These are phyloP conservation scores for Aleurites moluccanus DNA, from an alignment of 441 rosid species.

Conservation along the genomic window DNA sequence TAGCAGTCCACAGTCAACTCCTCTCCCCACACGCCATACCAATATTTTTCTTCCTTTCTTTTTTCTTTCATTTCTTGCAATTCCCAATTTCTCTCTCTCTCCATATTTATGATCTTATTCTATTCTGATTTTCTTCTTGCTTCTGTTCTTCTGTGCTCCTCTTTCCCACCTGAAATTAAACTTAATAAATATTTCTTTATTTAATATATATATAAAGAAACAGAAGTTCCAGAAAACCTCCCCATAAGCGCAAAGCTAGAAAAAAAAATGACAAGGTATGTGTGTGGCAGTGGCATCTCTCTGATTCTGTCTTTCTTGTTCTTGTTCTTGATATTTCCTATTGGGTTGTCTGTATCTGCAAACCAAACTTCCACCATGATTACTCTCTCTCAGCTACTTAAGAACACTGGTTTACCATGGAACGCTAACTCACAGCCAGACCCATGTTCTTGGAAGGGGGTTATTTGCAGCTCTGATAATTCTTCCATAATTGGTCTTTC, in stretches of 20 bases:
- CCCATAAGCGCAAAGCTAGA: constrained; percentile 5
- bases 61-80: neutral
- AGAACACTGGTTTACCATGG: constrained; percentile 37
- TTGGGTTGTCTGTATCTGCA: constrained; percentile 34
- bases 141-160: constrained; percentile 4
- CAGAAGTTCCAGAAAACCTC: constrained; percentile 13
- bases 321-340: constrained; percentile 30
- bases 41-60: neutral
- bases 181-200: neutral
- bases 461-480: constrained; percentile 37
- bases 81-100: neutral
- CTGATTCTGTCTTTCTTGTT: constrained; percentile 24
- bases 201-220: neutral
- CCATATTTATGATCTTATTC: neutral
- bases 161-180: neutral
- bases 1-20: constrained; percentile 26
- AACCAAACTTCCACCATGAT: constrained; percentile 48
- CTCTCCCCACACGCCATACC: constrained; percentile 20
- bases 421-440: constrained; percentile 29
- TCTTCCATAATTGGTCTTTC: constrained; percentile 40
- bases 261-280: constrained; percentile 20
- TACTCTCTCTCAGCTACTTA: constrained; percentile 36
- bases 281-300: neutral
- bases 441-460: constrained; percentile 64
- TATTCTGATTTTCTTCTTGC: neutral